Evolutionary conservation across 441 rosid species (phyloP).

Genomic region (Gossypium davidsonii): DNA sequence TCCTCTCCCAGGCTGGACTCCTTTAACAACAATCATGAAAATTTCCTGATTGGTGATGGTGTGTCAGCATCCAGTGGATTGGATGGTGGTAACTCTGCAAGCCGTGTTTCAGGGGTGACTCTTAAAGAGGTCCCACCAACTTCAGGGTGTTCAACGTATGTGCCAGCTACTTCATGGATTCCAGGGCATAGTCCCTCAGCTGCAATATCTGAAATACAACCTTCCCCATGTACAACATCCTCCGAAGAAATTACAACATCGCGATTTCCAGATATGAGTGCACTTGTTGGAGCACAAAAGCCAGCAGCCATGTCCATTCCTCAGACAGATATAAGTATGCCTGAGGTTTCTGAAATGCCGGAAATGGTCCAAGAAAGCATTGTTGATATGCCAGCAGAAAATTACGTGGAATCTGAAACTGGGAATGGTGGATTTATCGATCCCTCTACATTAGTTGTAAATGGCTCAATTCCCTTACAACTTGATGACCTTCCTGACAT

Average conservation of each 20-base stretch:
- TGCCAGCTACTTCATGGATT: slow-evolving; percentile 25
- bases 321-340: slow-evolving; percentile 38
- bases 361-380: slow-evolving; percentile 42
- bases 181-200: slow-evolving; percentile 30
- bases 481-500: slow-evolving; percentile 51
- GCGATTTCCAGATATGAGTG: slow-evolving; percentile 32
- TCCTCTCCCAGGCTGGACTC: slow-evolving; percentile 46
- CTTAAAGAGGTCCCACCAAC: slow-evolving; percentile 75
- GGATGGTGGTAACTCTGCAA: slow-evolving; percentile 39
- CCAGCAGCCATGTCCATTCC: slow-evolving; percentile 31
- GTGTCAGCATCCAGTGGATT: slow-evolving; percentile 33
- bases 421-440: slow-evolving; percentile 42
- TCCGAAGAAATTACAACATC: slow-evolving; percentile 38
- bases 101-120: slow-evolving; percentile 45
- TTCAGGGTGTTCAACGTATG: slow-evolving; percentile 30
- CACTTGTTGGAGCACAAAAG: slow-evolving; percentile 30
- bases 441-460: slow-evolving; percentile 31
- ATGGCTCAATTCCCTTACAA: slow-evolving; percentile 39
- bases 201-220: slow-evolving; percentile 37
- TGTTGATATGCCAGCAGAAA: slow-evolving; percentile 34
- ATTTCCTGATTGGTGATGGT: slow-evolving; percentile 37
- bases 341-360: slow-evolving; percentile 39
- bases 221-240: slow-evolving; percentile 25
- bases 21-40: slow-evolving; percentile 38
- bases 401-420: slow-evolving; percentile 30